phyloP scores from a whole-genome alignment of 106 monocot genomes.

The Dioscorea alata region DNA sequence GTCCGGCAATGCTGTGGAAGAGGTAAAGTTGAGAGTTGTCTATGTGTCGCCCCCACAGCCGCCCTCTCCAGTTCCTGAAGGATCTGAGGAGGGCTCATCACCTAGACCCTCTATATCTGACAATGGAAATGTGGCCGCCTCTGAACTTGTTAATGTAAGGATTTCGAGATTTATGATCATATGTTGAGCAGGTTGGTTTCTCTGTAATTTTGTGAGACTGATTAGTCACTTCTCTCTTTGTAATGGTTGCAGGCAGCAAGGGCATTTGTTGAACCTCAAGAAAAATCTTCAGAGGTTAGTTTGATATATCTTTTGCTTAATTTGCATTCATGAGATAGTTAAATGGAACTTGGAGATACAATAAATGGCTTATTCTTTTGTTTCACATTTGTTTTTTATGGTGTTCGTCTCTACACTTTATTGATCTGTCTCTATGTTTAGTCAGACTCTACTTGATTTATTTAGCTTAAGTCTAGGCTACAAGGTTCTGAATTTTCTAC shows the following conservation, averaged over 20 bases:
- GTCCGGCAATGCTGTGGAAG: conserved; percentile 46
- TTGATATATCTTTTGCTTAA: neutral
- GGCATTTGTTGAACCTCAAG: conserved; percentile 26
- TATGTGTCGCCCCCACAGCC: conserved; percentile 71
- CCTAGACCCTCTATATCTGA: conserved; percentile 60
- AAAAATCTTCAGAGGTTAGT: conserved; percentile 49
- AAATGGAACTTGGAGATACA: too few species aligned
- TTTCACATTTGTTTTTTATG: too few species aligned
- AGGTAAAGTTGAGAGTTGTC: conserved; percentile 51
- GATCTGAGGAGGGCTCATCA: conserved; percentile 56
- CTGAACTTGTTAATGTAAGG: conserved; percentile 36
- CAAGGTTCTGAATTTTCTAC: too few species aligned
- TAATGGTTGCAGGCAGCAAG: conserved; percentile 37
- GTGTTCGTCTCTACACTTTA: too few species aligned
- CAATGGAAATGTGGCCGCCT: conserved; percentile 29
- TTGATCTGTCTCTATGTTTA: too few species aligned
- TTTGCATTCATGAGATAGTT: neutral
- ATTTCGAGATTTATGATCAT: neutral
- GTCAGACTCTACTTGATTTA: too few species aligned
- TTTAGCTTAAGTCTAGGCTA: too few species aligned
- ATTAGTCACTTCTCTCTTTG: neutral
- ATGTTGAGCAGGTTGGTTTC: neutral
- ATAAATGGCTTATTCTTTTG: too few species aligned
- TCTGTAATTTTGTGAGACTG: neutral
- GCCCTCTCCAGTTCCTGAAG: conserved; percentile 57